Evolutionary conservation across 202 grass and related monocot species (phyloP).

Genomic region (Carex sylvatica): DNA sequence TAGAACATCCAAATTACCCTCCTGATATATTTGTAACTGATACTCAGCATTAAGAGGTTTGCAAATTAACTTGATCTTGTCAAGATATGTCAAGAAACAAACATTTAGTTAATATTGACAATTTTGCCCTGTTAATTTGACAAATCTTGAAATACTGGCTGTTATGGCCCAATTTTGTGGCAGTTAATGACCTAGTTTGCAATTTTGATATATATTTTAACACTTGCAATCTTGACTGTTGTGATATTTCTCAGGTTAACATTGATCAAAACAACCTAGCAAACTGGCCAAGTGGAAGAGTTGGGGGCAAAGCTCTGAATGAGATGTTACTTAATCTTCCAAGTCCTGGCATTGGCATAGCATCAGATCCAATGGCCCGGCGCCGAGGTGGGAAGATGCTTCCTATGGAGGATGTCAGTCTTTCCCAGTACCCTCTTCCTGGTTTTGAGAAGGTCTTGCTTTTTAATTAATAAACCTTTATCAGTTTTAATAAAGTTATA

Average conservation of each 20-base stretch:
- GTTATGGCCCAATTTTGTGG: background rate
- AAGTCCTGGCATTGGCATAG: slow-evolving; percentile 58
- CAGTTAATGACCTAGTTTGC: background rate
- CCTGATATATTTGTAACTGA: background rate
- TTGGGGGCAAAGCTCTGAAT: slow-evolving; percentile 1
- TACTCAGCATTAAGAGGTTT: background rate
- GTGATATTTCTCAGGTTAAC: background rate
- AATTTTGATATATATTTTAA: background rate
- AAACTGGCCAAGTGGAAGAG: background rate
- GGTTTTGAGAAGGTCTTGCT: slow-evolving; percentile 53
- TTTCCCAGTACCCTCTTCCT: slow-evolving; percentile 66
- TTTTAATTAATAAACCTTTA: background rate
- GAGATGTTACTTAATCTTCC: slow-evolving; percentile 1
- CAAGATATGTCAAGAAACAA: background rate
- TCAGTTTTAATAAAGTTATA: background rate
- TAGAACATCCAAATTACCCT: background rate
- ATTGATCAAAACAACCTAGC: background rate
- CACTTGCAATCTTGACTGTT: background rate
- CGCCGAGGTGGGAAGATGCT: slow-evolving; percentile 58
- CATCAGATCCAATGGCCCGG: slow-evolving; percentile 61
- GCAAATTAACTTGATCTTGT: slow-evolving; percentile 9
- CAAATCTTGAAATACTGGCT: slow-evolving; percentile 8
- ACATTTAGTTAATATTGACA: background rate
- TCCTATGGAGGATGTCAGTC: slow-evolving; percentile 71
- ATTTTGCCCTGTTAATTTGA: background rate